Evolutionary conservation across 2,329 filamentous ascomycete species (phyloP), one percentile per base, ranked within the genome.

Genomic region (Aspergillus proliferans): DNA sequence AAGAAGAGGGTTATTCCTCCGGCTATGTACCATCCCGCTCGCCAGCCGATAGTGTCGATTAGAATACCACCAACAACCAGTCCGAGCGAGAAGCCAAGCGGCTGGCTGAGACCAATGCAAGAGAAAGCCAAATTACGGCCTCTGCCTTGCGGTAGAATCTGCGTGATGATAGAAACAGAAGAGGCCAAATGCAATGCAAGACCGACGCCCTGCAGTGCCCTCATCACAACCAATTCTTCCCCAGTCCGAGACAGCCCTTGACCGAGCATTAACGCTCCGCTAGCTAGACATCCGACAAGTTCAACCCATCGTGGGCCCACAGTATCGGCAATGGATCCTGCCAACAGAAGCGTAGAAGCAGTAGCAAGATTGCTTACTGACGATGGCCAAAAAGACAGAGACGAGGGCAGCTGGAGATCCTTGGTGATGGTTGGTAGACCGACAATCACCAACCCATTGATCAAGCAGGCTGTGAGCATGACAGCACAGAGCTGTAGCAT

Each of bases 281-380:
- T 66, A 1, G 77, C 59, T 3, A 77, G 61, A 19, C 67, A 73
- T 2, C 75, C 77, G 1, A 69, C 61, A 3, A 78, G 63, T 47
- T 77, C 74, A 57, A 78, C 71, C 34, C 68, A 55, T 45, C 72
- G 61, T 40, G 69, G 71, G 0, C 78, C 78, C 3, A 80, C 66
- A 0, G 76, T 71, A 61, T 81, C 77, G 6, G 76, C 71, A 6
- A 80, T 60, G 3, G 77, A 74, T 3, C 78, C 78, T 3, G 71
- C 69, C 2, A 80, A 58, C 1, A 81, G 66, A 0, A 81, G 70
- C 1, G 53, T 53, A 1, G 53, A 58, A 1, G 68, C 62, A 4
- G 67, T 69, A 0, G 67, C 58, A 5, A 72, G 61, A 49, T 59
- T 66, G 21, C 22, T 60, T 47, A 50, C 63, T 24, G 63, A 63